Base-by-base conservation (phyloP, 495 filamentous ascomycete genomes). In the Daldinia childiae region DNA sequence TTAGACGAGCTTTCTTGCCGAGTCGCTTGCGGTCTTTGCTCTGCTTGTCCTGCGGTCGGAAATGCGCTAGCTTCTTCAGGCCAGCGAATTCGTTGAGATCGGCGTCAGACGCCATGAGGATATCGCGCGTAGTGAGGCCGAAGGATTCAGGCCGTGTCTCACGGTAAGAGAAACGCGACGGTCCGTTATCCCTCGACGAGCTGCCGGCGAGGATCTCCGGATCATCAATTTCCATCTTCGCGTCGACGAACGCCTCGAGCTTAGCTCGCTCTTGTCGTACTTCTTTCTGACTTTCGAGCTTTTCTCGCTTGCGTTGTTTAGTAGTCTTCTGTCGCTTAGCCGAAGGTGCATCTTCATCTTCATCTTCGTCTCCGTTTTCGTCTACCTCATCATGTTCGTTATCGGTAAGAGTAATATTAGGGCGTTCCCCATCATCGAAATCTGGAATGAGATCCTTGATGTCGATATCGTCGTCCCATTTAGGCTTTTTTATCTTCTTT, bases 381-480 rank as follows among this genome's bases (percentile, higher is more conserved):
- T 74, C 58, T 57, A 75, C 58, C 57, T 75, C 64, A 41, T 66
- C 56, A 17, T 79, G 56, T 34, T 79, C 66, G 2, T 79, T 72
- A 59, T 89, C 85, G 2, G 88, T 86, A 2, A 90, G 79, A 1
- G 83, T 81, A 52, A 90, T 78, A 0, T 79, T 76, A 24, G 89
- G 87, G 12, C 84, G 85, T 9, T 82, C 78, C 21, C 77, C 79
- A 32, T 89, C 89, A 14, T 92, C 87, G 74, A 96, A 98, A 64
- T 95, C 93, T 2, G 94, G 93, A 41, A 97, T 80, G 30, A 99
- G 80, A 77, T 99, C 95, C 29, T 89, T 91, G 81, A 98, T 98
- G 74, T 97, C 94, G 74, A 98, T 97, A 74, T 99, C 95, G 72
- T 97, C 93, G 65, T 97, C 92, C 92, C 94, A 99, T 62, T 89